phyloP scores from a whole-genome alignment of 768 basidiomycete genomes.

The Lyophyllum decastes region DNA sequence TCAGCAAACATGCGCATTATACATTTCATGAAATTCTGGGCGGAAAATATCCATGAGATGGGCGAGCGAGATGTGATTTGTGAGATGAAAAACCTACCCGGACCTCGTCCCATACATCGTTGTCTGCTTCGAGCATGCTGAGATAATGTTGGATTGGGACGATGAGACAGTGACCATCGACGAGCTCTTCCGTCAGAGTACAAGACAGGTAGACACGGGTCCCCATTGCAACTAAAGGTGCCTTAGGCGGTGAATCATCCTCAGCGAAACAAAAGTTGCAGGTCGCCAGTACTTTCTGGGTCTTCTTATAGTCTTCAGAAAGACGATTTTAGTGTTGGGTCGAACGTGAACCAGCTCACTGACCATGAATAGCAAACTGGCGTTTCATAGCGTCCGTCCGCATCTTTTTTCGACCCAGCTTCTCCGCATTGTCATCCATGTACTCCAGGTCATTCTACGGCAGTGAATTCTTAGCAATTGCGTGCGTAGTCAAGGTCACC shows the following conservation, averaged over 20 bases:
- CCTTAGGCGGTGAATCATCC: conserved; percentile 87
- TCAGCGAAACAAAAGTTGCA: conserved; percentile 93
- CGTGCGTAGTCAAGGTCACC: background rate
- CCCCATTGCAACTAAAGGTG: conserved; percentile 88
- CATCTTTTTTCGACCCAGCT: conserved; percentile 91
- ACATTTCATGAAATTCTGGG: conserved; percentile 83
- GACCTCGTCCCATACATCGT: conserved; percentile 98
- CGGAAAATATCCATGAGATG: background rate
- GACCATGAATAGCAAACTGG: conserved; percentile 94
- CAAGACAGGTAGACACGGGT: conserved; percentile 91
- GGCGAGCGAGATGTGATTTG: background rate
- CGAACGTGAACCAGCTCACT: conserved; percentile 16
- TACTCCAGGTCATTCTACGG: conserved; percentile 85
- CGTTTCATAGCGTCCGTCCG: conserved; percentile 95
- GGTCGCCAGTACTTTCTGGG: conserved; percentile 83
- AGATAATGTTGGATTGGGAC: conserved; percentile 95
- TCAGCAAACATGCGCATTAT: conserved; percentile 94
- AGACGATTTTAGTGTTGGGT: conserved; percentile 1
- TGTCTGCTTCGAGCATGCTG: conserved; percentile 89
- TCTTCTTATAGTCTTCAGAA: conserved; percentile 86
- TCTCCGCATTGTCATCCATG: conserved; percentile 95
- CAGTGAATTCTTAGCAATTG: background rate
- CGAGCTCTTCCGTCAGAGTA: conserved; percentile 84
- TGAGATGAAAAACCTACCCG: conserved; percentile 53
- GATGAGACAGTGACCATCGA: conserved; percentile 90